Evolutionary conservation across 768 basidiomycete genomes (phyloP).

Genomic region (Pulveroboletus sp.): DNA sequence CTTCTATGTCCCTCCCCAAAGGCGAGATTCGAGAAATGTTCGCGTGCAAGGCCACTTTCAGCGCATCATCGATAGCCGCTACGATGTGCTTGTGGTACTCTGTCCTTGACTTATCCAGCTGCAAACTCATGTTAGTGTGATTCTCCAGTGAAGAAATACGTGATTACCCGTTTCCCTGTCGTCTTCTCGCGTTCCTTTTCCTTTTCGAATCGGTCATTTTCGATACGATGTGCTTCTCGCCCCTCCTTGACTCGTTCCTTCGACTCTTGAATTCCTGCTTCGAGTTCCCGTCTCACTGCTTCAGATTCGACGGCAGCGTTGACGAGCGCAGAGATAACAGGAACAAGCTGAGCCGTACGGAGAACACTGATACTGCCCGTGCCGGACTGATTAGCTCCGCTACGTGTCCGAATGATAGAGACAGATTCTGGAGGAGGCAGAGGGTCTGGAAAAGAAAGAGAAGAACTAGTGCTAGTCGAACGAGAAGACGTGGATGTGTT

Average conservation of each 20-base stretch:
- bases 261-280: conserved; percentile 48
- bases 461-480: conserved; percentile 6
- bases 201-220: conserved; percentile 28
- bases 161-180: conserved; percentile 23
- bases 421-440: conserved; percentile 46
- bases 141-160: neutral
- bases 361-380: conserved; percentile 32
- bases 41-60: conserved; percentile 44
- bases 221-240: conserved; percentile 41
- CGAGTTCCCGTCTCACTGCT: conserved; percentile 54
- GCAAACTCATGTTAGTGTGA: conserved; percentile 2
- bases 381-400: conserved; percentile 29
- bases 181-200: conserved; percentile 54
- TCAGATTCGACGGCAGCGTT: conserved; percentile 44
- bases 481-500: conserved; percentile 16
- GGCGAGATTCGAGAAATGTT: conserved; percentile 51
- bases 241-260: conserved; percentile 51
- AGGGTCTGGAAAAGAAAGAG: conserved; percentile 52
- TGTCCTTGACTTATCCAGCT: conserved; percentile 43
- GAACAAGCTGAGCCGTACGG: conserved; percentile 58
- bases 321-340: conserved; percentile 58
- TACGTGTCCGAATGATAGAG: conserved; percentile 44
- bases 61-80: conserved; percentile 48
- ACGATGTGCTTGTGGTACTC: conserved; percentile 48
- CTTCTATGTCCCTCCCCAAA: conserved; percentile 66